Percentiles rank a stretch among this genome's conserved stretches.
phyloP scores from a whole-genome alignment of 139 green algal species.

The Tetradesmus obliquus region DNA sequence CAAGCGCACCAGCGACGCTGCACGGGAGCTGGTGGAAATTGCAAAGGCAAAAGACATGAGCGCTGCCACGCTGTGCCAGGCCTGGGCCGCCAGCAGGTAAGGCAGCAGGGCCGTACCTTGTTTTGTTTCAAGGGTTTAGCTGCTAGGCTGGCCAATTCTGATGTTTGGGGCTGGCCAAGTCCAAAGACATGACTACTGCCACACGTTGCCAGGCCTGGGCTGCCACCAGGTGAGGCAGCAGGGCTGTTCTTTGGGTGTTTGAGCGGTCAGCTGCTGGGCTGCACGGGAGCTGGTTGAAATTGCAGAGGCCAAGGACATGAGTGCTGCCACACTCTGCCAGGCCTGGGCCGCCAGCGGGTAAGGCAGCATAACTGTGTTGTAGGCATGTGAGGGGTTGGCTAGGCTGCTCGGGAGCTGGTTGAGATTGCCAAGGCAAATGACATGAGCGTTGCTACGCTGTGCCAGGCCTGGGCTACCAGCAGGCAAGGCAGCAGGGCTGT shows the following conservation, averaged over 20 bases:
- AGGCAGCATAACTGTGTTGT: not conserved
- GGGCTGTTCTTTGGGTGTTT: no score
- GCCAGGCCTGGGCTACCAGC: slow-evolving; percentile 63
- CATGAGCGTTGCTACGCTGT: slow-evolving; percentile 68
- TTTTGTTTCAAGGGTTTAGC: slow-evolving; percentile 52
- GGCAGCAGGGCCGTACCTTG: not conserved
- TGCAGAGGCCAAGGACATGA: slow-evolving; percentile 68
- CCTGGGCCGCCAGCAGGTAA: slow-evolving; percentile 61
- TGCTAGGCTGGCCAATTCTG: not conserved
- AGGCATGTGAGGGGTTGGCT: not conserved
- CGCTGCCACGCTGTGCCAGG: slow-evolving; percentile 64
- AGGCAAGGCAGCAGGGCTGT: not conserved
- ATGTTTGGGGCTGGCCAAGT: no score
- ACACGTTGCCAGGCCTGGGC: no score
- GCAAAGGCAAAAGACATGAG: slow-evolving; percentile 68
- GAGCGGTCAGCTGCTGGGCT: slow-evolving; percentile 20
- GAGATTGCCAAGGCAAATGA: slow-evolving; percentile 71
- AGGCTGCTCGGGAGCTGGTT: slow-evolving; percentile 68
- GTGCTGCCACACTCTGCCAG: slow-evolving; percentile 64
- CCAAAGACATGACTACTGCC: no score
- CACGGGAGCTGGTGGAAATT: slow-evolving; percentile 73
- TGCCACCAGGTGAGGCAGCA: no score
- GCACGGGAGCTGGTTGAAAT: slow-evolving; percentile 74
- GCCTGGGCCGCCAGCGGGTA: slow-evolving; percentile 57
- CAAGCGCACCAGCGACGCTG: slow-evolving; percentile 47